phyloP scores from a whole-genome alignment of 805 yeast genomes.

The Pichia nakasei region DNA sequence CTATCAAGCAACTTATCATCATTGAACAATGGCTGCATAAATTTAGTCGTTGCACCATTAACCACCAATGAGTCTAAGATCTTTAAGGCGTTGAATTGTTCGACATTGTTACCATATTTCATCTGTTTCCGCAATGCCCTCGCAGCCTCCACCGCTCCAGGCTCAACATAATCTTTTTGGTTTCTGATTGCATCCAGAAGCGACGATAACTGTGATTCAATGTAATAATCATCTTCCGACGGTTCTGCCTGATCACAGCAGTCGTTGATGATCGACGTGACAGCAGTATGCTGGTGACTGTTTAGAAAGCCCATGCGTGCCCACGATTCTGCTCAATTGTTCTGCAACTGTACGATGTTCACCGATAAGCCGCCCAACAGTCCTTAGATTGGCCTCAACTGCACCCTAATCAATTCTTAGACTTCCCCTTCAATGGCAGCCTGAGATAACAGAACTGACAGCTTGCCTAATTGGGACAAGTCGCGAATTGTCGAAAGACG shows the following conservation, averaged over 20 bases:
- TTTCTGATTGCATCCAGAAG: constrained; percentile 44
- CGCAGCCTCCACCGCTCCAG: constrained; percentile 70
- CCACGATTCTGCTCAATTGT: no score
- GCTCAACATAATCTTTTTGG: constrained; percentile 21
- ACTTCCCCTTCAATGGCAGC: no score
- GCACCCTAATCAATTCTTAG: no score
- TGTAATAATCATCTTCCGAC: constrained; percentile 31
- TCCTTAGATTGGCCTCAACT: no score
- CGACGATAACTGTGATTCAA: constrained; percentile 42
- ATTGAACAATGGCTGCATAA: constrained; percentile 42
- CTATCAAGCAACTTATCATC: constrained; percentile 64
- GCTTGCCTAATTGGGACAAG: no score
- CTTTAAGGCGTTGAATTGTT: constrained; percentile 58
- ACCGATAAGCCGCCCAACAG: no score
- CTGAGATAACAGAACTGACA: no score
- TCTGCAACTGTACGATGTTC: no score
- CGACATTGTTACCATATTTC: constrained; percentile 66
- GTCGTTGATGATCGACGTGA: constrained; percentile 55
- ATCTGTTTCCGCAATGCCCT: constrained; percentile 81
- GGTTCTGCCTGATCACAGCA: constrained; percentile 36
- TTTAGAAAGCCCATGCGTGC: constrained; percentile 42
- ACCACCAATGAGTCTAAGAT: constrained; percentile 52
- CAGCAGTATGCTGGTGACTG: constrained; percentile 61
- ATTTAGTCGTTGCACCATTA: constrained; percentile 37
- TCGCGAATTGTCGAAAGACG: no score